These are phyloP conservation scores for Boletus speciosus DNA, from an alignment of 768 basidiomycete genomes.

Conservation along the genomic window DNA sequence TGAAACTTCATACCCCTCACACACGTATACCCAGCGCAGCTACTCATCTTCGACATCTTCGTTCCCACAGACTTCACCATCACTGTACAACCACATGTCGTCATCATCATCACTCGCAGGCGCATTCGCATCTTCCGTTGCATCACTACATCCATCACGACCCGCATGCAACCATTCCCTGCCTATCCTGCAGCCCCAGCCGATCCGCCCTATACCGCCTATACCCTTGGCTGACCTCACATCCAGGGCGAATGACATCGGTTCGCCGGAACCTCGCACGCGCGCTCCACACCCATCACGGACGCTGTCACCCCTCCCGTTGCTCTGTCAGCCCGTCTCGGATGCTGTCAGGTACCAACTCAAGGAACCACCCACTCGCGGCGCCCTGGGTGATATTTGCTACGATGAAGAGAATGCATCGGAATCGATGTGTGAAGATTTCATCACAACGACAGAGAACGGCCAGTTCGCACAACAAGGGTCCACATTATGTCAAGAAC, in stretches of 20 bases:
- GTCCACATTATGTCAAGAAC: constrained; percentile 14
- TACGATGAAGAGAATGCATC: constrained; percentile 14
- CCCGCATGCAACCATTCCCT: constrained; percentile 9
- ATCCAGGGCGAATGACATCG: constrained; percentile 16
- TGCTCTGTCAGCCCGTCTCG: constrained; percentile 35
- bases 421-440: constrained; percentile 19
- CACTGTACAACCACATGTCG: constrained; percentile 19
- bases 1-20: constrained; percentile 17
- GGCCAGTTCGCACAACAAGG: constrained; percentile 19
- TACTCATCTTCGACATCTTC: constrained; percentile 16
- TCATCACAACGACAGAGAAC: constrained; percentile 4
- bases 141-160: constrained; percentile 14
- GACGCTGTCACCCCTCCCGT: constrained; percentile 28
- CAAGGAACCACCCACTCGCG: constrained; percentile 8
- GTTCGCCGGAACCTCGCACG: not conserved
- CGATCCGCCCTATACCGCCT: constrained; percentile 33
- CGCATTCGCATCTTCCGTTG: constrained; percentile 21
- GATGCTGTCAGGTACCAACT: constrained; percentile 31
- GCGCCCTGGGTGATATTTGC: constrained; percentile 1
- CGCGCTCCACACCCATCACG: constrained; percentile 3
- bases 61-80: constrained; percentile 17
- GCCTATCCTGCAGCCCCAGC: constrained; percentile 33
- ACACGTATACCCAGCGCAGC: constrained; percentile 24
- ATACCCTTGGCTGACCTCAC: constrained; percentile 31
- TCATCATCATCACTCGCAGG: constrained; percentile 28